Evolutionary conservation across 2,329 filamentous ascomycete genomes (phyloP), one percentile per base, ranked within the genome.

Genomic region (Lithohypha guttulata): DNA sequence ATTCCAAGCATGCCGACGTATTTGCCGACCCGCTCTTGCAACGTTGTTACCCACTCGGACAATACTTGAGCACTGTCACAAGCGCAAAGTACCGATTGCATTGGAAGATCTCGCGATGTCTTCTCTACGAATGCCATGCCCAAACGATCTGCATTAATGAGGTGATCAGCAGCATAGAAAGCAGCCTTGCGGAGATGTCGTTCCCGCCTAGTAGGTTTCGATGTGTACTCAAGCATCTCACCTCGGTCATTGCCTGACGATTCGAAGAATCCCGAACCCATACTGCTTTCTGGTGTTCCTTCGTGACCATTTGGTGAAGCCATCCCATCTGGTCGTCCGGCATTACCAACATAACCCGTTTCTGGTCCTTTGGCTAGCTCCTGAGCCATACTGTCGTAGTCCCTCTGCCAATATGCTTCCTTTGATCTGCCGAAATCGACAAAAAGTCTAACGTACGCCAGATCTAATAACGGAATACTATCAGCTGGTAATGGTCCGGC

Each of bases 51-150:
- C 89, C 89, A 98, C 60, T 96, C 89, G 1, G 85, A 85, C 21
- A 98, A 73, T 1, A 96, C 85, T 55, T 95, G 87, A 2, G 84
- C 82, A 55, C 89, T 96, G 55, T 96, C 89, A 53, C 94, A 93
- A 4, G 83, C 79, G 59, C 89, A 95, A 69, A 96, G 79, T 1
- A 86, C 84, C 10, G 84, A 86, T 56, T 94, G 89, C 26, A 94
- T 74, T 0, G 91, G 86, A 9, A 96, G 69, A 55, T 95, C 86
- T 30, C 84, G 73, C 38, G 82, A 86, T 1, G 79, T 81, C 45
- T 84, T 79, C 47, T 94, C 86, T 6, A 83, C 80, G 61, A 89
- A 91, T 0, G 84, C 85, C 19, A 89, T 76, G 1, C 85, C 85
- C 9, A 91, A 71, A 55, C 82, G 87, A 57, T 93, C 83, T 2